Base-by-base conservation (phyloP, 345 rosid genomes). In the Pseudoturritis turrita region DNA sequence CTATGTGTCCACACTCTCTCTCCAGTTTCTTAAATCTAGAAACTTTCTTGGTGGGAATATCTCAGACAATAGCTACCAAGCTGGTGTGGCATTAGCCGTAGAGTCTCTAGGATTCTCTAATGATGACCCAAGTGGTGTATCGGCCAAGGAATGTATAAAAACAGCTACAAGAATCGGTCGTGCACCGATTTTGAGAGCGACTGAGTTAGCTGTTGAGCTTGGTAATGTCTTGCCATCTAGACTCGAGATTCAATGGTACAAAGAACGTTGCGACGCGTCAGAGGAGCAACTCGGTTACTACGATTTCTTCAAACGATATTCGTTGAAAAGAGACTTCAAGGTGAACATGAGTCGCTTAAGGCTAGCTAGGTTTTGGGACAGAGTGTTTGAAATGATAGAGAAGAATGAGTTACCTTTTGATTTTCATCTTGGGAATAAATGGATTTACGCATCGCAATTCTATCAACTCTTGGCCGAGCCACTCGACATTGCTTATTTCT, bases 391-490 rank as follows among this genome's bases (percentile, higher is more conserved):
- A 17, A 89, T 87, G 96, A n/a, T 80, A 31, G 91, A 87, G 46
- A 88, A 53, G 45, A 88, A 89, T 53, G 68, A 80, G 45, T 85
- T 91, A 9, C 97, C 96, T 31, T 82, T 62, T 39, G 92, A 95
- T 78, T 88, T 91, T 51, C 80, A 77, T 53, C 35, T 35, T 9
- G 66, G 83, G 23, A 68, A 6, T 1, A 89, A 91, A 65, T 95
- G 96, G 96, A 81, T 88, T 1, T 71, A 87, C 26, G 79, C 83
- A n/a, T 73, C 96, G 1, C 86, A 86, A 11, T 84, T 68, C 68
- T 95, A 95, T 7, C 82, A 75, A 76, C 93, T 95, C 28, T 84
- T 89, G 5, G 83, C 83, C 1, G 89, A 95, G 74, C 97, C 92
- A 54, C 67, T 91, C 26, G 99, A 95, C 65, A 89, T 95, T 2